phyloP scores from a whole-genome alignment of 768 basidiomycete genomes.

The Psilocybe tampanensis region DNA sequence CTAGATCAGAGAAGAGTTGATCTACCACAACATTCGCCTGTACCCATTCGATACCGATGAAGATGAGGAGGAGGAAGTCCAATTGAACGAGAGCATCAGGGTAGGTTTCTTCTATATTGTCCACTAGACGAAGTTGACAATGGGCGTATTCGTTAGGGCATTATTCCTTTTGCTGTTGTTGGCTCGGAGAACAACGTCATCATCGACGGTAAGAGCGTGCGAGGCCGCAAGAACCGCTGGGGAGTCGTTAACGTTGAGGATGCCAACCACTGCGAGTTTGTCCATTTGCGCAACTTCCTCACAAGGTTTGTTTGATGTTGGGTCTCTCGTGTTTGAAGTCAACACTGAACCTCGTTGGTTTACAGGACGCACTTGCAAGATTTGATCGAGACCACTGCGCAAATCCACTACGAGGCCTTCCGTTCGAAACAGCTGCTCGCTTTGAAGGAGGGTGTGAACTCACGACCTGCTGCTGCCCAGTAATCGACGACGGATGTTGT shows the following conservation, averaged over 20 bases:
- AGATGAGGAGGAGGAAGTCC: conserved; percentile 88
- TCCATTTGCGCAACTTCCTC: conserved; percentile 96
- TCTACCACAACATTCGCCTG: conserved; percentile 88
- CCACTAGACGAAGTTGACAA: not conserved
- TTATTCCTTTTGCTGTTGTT: conserved; percentile 96
- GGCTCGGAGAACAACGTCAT: conserved; percentile 97
- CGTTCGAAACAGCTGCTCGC: conserved; percentile 97
- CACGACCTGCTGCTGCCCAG: conserved; percentile 51
- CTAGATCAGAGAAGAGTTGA: conserved; percentile 91
- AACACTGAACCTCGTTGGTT: not conserved
- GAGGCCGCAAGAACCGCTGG: conserved; percentile 97
- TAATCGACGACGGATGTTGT: conserved; percentile 17
- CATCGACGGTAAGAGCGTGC: conserved; percentile 93
- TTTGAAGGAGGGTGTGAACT: conserved; percentile 91
- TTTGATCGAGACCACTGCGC: conserved; percentile 97
- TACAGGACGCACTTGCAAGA: conserved; percentile 96
- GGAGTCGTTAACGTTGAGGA: conserved; percentile 98
- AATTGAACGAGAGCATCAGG: conserved; percentile 87
- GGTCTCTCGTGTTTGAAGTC: not conserved
- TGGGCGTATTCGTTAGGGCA: conserved; percentile 52
- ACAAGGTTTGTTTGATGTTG: conserved; percentile 60
- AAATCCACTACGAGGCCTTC: conserved; percentile 99
- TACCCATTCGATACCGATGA: conserved; percentile 99
- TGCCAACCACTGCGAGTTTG: conserved; percentile 96
- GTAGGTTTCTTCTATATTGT: conserved; percentile 46